These are phyloP conservation scores for Trichosporon sp. DNA, from an alignment of 1,284 basidiomycete genomes.

Conservation along the genomic window DNA sequence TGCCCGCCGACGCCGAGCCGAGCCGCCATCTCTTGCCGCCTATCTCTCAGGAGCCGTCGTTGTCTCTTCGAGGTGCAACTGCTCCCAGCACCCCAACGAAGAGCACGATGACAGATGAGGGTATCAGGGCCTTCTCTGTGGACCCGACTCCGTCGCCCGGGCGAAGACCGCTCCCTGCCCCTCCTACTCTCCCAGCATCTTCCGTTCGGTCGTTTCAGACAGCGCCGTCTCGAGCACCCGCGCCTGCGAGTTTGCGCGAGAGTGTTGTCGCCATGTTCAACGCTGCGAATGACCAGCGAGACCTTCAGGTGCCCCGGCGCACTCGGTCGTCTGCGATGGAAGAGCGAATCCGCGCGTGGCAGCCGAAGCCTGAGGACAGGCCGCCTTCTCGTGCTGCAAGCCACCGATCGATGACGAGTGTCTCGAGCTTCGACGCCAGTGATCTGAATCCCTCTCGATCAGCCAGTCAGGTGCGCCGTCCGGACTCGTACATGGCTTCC, in stretches of 20 bases:
- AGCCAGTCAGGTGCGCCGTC: not conserved
- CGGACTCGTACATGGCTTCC: constrained; percentile 1
- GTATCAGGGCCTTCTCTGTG: not conserved
- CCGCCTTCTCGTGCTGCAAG: not conserved
- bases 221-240: not conserved
- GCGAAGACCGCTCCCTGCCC: not conserved
- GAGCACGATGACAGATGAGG: not conserved
- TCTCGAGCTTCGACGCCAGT: not conserved
- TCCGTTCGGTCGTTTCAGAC: not conserved
- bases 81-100: not conserved
- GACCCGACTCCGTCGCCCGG: not conserved
- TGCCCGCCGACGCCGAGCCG: not conserved
- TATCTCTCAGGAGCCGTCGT: not conserved
- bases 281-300: not conserved
- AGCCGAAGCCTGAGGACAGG: not conserved
- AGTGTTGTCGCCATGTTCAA: constrained; percentile 4
- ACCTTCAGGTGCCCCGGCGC: not conserved
- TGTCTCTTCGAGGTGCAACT: not conserved
- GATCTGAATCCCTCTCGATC: not conserved
- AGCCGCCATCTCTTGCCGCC: not conserved
- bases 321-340: not conserved
- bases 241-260: not conserved
- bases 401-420: not conserved
- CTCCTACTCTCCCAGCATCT: not conserved
- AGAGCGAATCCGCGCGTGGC: not conserved